Evolutionary conservation across 495 filamentous ascomycete species (phyloP), one percentile per base, ranked within the genome.

Genomic region (Massariosphaeria phaeospora): DNA sequence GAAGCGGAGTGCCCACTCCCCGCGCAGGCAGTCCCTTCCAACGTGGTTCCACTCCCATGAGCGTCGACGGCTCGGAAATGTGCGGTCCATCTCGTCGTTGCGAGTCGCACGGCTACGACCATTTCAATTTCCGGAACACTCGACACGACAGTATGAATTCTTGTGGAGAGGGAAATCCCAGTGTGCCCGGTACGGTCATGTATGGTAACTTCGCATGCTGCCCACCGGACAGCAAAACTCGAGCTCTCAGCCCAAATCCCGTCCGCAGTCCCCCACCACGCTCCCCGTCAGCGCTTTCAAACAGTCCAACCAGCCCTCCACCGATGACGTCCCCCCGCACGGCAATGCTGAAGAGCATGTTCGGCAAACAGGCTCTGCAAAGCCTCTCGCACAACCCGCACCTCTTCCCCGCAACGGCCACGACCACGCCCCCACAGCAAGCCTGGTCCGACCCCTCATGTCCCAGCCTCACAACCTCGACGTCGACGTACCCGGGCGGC

Each of bases 341-440:
- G 11, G 55, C 60, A 0, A 63, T 63, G 60, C 29, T 59, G 15
- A 58, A 55, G 35, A 51, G 36, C 30, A 59, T 59, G 45, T 15
- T 46, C 29, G 30, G 36, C 24, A 59, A 63, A 35, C 44, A 51
- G 25, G 48, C 43, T 20, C 29, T 58, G 33, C 21, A 44, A 35
- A 24, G 18, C 25, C 17, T 52, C 12, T 33, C 24, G 5, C 54
- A 50, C 40, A 39, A 51, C 26, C 38, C 55, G n/a, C 3, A 17
- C 21, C 15, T 9, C 18, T 24, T 34, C 57, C 9, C 46, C 29
- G 8, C 23, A 17, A 12, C 17, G n/a, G 6, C 35, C 4, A 27
- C 30, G 33, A 11, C 46, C 3, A 20, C 35, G 48, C 24, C 34
- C 17, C 5, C 44, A 21, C 6, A 48, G 31, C 30, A 41, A 1